These are phyloP conservation scores for Dentipellis fragilis DNA, from an alignment of 768 basidiomycete species.

Conservation along the genomic window DNA sequence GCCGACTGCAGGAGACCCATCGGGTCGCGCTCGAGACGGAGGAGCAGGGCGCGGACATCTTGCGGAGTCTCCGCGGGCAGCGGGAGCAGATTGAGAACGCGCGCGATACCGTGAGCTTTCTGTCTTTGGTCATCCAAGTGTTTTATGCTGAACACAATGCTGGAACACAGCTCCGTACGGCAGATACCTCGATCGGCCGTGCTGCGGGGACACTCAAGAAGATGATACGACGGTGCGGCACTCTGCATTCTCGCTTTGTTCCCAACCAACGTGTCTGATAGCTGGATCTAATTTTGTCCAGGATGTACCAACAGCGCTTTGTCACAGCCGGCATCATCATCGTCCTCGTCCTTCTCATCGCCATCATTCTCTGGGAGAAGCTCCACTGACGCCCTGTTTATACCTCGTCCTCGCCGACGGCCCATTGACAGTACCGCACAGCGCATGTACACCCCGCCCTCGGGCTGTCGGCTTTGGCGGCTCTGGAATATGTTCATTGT, in stretches of 20 bases:
- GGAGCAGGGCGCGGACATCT: slow-evolving; percentile 87
- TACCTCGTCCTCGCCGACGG: neutral
- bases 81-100: slow-evolving; percentile 93
- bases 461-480: too few relatives aligned
- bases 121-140: neutral
- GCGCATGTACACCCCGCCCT: too few relatives aligned
- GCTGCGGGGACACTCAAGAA: slow-evolving; percentile 88
- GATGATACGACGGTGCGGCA: slow-evolving; percentile 85
- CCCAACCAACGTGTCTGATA: slow-evolving; percentile 12
- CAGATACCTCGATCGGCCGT: slow-evolving; percentile 83
- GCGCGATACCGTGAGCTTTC: slow-evolving; percentile 63
- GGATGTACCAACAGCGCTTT: slow-evolving; percentile 95
- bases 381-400: slow-evolving; percentile 16
- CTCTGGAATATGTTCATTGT: too few relatives aligned
- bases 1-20: slow-evolving; percentile 82
- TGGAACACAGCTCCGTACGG: slow-evolving; percentile 57
- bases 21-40: slow-evolving; percentile 94
- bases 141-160: neutral
- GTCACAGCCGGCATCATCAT: slow-evolving; percentile 80
- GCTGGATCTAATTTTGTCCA: slow-evolving; percentile 30
- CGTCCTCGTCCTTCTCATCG: slow-evolving; percentile 77
- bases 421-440: too few relatives aligned
- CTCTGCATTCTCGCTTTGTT: neutral
- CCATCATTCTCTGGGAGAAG: slow-evolving; percentile 75
- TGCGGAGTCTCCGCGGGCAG: slow-evolving; percentile 76